These are phyloP conservation scores for Chlamydomonas sp. DNA, from an alignment of 139 green algal genomes.

Conservation along the genomic window DNA sequence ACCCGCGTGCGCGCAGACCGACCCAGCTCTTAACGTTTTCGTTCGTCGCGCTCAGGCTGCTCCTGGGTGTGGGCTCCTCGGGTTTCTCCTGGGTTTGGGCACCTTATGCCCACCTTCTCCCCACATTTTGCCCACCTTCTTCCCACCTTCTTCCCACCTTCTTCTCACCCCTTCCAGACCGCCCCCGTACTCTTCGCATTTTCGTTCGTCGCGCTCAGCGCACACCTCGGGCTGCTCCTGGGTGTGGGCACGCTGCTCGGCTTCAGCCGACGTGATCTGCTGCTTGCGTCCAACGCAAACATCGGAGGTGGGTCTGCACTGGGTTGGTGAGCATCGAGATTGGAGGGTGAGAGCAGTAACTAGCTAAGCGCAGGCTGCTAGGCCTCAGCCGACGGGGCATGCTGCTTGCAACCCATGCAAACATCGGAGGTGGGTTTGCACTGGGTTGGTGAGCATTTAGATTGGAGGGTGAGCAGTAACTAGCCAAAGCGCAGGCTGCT, in stretches of 20 bases:
- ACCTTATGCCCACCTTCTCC: no score
- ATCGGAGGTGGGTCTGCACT: conserved; percentile 58
- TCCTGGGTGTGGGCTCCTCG: no score
- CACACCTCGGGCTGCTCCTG: conserved; percentile 57
- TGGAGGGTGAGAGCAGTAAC: conserved; percentile 28
- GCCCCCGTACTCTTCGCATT: conserved; percentile 83
- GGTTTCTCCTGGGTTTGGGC: no score
- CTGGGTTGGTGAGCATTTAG: background rate
- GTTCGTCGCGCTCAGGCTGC: no score
- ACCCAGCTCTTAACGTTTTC: no score
- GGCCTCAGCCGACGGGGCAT: conserved; percentile 55
- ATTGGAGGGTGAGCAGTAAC: conserved; percentile 26
- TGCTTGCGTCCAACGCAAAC: conserved; percentile 88
- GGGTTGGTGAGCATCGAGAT: background rate
- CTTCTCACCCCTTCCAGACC: conserved; percentile 50
- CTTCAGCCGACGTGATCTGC: conserved; percentile 55
- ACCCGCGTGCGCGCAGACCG: no score
- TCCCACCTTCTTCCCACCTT: no score
- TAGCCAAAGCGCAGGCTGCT: conserved; percentile 51
- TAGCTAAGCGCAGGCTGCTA: conserved; percentile 49
- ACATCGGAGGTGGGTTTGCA: conserved; percentile 68
- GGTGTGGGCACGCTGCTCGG: conserved; percentile 44
- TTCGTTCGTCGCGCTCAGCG: conserved; percentile 47
- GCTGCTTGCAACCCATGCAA: conserved; percentile 84
- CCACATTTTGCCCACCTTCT: no score